These are phyloP conservation scores for Erodium texanum DNA, from an alignment of 441 rosid genomes.

Conservation along the genomic window DNA sequence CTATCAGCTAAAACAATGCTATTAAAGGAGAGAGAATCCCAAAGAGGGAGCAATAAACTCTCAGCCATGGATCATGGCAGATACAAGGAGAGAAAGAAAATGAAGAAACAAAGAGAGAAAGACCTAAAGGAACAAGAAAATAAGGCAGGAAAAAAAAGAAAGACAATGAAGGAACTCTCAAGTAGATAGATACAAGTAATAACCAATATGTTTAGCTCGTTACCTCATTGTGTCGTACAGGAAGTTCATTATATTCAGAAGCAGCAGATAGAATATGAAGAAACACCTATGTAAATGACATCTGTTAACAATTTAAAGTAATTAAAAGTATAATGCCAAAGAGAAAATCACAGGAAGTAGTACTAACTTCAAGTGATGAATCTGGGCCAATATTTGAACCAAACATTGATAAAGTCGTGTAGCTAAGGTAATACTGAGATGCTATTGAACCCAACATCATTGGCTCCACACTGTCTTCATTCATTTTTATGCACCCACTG, in stretches of 20 bases:
- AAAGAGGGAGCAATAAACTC: too few relatives aligned
- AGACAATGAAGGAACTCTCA: too few relatives aligned
- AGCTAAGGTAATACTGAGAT: slow-evolving; percentile 94
- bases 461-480: slow-evolving; percentile 70
- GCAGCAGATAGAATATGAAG: slow-evolving; percentile 82
- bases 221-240: slow-evolving; percentile 99
- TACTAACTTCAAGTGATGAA: slow-evolving; percentile 85
- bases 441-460: slow-evolving; percentile 92
- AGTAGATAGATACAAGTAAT: not conserved
- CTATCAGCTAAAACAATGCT: too few relatives aligned
- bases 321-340: not conserved
- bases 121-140: too few relatives aligned
- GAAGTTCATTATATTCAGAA: slow-evolving; percentile 90
- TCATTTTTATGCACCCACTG: slow-evolving; percentile 84
- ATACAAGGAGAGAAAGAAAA: too few relatives aligned
- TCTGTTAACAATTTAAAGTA: not conserved
- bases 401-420: slow-evolving; percentile 92
- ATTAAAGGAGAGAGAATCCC: too few relatives aligned
- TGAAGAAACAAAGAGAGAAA: too few relatives aligned
- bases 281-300: slow-evolving; percentile 45
- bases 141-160: too few relatives aligned
- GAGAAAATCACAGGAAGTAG: slow-evolving; percentile 7
- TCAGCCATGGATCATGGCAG: too few relatives aligned
- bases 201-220: slow-evolving; percentile 11
- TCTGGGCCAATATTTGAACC: slow-evolving; percentile 93